A percentile compares a stretch with the other conserved stretches of the same genome.
Conservation (phyloP, 2,329 filamentous ascomycete species). For the Colletotrichum agaves region DNA sequence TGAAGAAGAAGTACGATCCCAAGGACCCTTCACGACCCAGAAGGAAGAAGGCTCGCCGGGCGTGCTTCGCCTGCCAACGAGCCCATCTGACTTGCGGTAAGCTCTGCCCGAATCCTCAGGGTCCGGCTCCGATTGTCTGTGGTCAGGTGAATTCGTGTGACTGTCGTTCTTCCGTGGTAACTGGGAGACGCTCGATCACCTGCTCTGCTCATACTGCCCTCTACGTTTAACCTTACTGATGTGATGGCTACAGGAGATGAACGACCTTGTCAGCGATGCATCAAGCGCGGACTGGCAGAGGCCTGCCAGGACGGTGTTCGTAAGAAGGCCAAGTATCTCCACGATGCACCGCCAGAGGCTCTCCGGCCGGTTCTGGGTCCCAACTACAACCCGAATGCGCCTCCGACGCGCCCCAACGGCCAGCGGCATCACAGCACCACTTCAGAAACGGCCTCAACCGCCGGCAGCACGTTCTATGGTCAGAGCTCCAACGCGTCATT, state of each 20-base stretch:
- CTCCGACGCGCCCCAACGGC: conserved; percentile 53
- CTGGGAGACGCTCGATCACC: conserved; percentile 8
- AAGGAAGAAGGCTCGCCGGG: conserved; percentile 94
- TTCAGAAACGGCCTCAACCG: conserved; percentile 55
- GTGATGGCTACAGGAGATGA: conserved; percentile 78
- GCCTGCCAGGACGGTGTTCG: conserved; percentile 95
- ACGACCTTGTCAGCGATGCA: conserved; percentile 90
- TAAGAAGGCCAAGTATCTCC: conserved; percentile 99
- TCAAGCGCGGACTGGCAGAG: conserved; percentile 91
- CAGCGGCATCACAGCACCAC: conserved; percentile 50
- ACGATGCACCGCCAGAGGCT: conserved; percentile 92
- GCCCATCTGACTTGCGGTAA: conserved; percentile 98
- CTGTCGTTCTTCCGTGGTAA: conserved; percentile 27
- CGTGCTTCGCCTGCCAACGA: conserved; percentile 96
- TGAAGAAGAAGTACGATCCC: conserved; percentile 78
- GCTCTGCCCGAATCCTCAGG: conserved; percentile 51
- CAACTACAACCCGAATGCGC: conserved; percentile 70
- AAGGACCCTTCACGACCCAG: conserved; percentile 92
- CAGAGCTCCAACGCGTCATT: conserved; percentile 59
- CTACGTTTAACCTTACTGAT: conserved; percentile 27
- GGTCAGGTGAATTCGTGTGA: conserved; percentile 29
- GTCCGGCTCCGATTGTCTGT: conserved; percentile 19
- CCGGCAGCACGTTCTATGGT: conserved; percentile 59
- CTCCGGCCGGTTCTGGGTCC: conserved; percentile 85
- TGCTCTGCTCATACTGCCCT: not conserved